These are phyloP conservation scores for Echeveria elegans DNA, from an alignment of 164 flowering plant genomes.

Conservation along the genomic window DNA sequence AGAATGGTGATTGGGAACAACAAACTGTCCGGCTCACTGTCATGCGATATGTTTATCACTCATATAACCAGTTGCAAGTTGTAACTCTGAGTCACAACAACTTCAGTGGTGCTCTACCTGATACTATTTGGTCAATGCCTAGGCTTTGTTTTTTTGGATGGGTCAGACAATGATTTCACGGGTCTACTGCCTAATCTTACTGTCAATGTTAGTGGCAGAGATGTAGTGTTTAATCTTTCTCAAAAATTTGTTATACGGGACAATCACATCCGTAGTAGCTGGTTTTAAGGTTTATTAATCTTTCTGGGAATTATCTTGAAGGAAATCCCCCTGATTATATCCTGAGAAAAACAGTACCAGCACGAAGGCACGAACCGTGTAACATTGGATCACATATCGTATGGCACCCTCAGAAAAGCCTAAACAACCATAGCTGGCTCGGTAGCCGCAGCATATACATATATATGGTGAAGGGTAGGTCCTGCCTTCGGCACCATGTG, in stretches of 20 bases:
- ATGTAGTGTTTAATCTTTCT: slow-evolving; percentile 27
- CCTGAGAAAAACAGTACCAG: slow-evolving; percentile 24
- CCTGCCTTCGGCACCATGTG: too few species aligned
- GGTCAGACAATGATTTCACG: slow-evolving; percentile 33
- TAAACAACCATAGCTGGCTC: too few species aligned
- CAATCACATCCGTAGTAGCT: slow-evolving; percentile 16
- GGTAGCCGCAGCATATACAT: too few species aligned
- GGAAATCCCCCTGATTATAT: slow-evolving; percentile 23
- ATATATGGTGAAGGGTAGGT: too few species aligned
- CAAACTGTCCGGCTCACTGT: slow-evolving; percentile 21
- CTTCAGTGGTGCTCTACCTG: slow-evolving; percentile 28
- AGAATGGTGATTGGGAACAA: slow-evolving; percentile 25
- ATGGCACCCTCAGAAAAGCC: too few species aligned
- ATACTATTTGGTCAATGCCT: slow-evolving; percentile 22
- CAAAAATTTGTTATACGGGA: slow-evolving; percentile 28
- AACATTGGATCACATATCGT: too few species aligned
- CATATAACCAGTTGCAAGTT: slow-evolving; percentile 24
- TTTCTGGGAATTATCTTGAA: slow-evolving; percentile 35
- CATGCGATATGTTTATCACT: slow-evolving; percentile 17
- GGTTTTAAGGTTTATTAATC: slow-evolving; percentile 22
- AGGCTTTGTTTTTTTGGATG: slow-evolving; percentile 26
- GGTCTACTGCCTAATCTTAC: slow-evolving; percentile 23
- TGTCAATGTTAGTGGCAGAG: slow-evolving; percentile 16
- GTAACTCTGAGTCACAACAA: slow-evolving; percentile 20
- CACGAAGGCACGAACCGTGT: too few species aligned